A percentile compares a stretch with the other conserved stretches of the same genome.
Evolutionary conservation across 495 filamentous ascomycete species (phyloP).

Genomic region (Talaromyces ruber): DNA sequence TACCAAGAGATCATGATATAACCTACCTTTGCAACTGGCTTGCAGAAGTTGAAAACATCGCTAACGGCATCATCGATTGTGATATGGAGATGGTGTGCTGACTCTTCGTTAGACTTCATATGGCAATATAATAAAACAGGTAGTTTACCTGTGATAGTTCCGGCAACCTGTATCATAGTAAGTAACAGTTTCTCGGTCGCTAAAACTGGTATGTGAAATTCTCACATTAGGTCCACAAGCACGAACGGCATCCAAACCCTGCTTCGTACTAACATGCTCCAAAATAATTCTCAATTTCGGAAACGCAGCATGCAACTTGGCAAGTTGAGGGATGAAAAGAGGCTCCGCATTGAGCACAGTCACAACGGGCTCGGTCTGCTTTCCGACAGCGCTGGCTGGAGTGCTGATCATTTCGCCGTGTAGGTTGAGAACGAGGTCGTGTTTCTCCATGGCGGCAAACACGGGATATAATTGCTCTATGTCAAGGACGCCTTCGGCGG

Average conservation of each 20-base stretch:
- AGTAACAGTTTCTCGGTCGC: too few relatives aligned
- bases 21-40: constrained; percentile 68
- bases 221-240: constrained; percentile 63
- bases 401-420: constrained; percentile 51
- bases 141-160: constrained; percentile 45
- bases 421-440: constrained; percentile 54
- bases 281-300: constrained; percentile 73
- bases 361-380: constrained; percentile 20
- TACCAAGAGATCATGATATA: not conserved
- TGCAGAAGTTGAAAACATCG: constrained; percentile 80
- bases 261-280: constrained; percentile 73
- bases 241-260: constrained; percentile 70
- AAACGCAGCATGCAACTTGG: constrained; percentile 62
- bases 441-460: constrained; percentile 68
- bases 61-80: constrained; percentile 68
- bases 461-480: constrained; percentile 66
- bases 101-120: constrained; percentile 6
- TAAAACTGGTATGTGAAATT: not conserved
- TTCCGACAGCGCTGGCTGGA: constrained; percentile 17
- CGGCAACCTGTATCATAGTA: constrained; percentile 22
- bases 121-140: not conserved
- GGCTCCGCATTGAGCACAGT: constrained; percentile 77
- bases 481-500: constrained; percentile 67
- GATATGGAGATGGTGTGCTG: constrained; percentile 72
- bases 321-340: constrained; percentile 68